phyloP scores from a whole-genome alignment of 2,329 filamentous ascomycete genomes.

The Erysiphe pulchra region DNA sequence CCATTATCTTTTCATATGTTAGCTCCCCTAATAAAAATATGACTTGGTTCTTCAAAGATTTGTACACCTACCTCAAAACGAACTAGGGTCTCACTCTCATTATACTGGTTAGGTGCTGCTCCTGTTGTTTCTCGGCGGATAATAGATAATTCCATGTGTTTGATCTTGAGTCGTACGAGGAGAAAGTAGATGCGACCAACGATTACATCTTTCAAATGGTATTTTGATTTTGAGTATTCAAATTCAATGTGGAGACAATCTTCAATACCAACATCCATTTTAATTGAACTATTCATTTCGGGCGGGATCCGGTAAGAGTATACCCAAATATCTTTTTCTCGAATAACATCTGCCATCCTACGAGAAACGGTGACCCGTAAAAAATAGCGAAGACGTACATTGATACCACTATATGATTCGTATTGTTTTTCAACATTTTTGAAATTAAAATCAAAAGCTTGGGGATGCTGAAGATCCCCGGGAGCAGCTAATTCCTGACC shows the following conservation, averaged over 20 bases:
- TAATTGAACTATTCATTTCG: slow-evolving; percentile 95
- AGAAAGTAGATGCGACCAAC: slow-evolving; percentile 97
- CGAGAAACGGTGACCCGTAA: slow-evolving; percentile 88
- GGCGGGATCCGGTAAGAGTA: slow-evolving; percentile 96
- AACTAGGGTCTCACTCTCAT: slow-evolving; percentile 94
- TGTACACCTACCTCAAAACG: slow-evolving; percentile 51
- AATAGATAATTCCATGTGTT: slow-evolving; percentile 98
- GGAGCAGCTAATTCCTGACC: slow-evolving; percentile 92
- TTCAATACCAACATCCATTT: slow-evolving; percentile 99
- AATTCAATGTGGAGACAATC: slow-evolving; percentile 99
- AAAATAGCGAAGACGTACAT: slow-evolving; percentile 97
- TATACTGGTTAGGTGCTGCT: slow-evolving; percentile 93
- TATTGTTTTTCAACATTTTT: slow-evolving; percentile 99
- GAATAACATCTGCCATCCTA: slow-evolving; percentile 91
- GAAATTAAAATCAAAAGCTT: slow-evolving; percentile 98
- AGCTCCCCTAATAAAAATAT: too few species aligned
- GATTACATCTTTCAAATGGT: slow-evolving; percentile 97
- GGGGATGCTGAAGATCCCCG: slow-evolving; percentile 91
- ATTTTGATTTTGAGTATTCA: slow-evolving; percentile 97
- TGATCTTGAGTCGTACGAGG: slow-evolving; percentile 91
- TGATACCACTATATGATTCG: slow-evolving; percentile 99
- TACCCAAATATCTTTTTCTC: slow-evolving; percentile 99
- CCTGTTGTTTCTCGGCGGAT: slow-evolving; percentile 93
- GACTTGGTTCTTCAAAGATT: background rate
- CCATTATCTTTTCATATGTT: slow-evolving; percentile 50